Evolutionary conservation across 352 stramenopile genomes (phyloP).

Genomic region (Globisporangium abappressorium): DNA sequence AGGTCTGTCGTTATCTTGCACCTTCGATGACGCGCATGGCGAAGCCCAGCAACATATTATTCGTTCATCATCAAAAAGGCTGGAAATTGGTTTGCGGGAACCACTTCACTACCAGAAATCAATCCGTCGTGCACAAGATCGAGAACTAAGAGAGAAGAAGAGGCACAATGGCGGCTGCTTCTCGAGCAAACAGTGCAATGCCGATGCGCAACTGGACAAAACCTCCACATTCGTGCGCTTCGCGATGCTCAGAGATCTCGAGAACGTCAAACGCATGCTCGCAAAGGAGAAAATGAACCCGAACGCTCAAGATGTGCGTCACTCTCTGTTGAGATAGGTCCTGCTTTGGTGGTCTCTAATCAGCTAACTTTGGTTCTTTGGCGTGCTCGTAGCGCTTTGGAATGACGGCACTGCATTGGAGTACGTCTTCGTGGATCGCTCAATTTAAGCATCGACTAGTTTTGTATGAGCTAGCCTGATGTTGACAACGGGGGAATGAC

Average conservation of each 20-base stretch:
- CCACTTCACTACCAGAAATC: neutral
- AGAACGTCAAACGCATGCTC: constrained; percentile 45
- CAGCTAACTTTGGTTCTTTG: neutral
- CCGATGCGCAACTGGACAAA: constrained; percentile 33
- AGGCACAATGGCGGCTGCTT: neutral
- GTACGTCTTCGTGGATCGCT: constrained; percentile 24
- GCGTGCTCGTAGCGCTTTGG: constrained; percentile 54
- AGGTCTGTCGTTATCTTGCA: neutral
- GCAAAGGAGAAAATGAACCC: constrained; percentile 43
- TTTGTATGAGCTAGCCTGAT: too few species aligned
- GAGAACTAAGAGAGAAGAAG: neutral
- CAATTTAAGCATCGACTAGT: too few species aligned
- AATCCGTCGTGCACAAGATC: neutral
- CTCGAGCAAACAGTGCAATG: neutral
- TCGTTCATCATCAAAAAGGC: neutral
- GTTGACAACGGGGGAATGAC: neutral
- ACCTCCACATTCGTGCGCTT: constrained; percentile 52
- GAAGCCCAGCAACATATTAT: neutral
- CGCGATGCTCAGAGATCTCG: constrained; percentile 48
- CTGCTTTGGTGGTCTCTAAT: neutral
- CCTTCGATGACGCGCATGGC: neutral
- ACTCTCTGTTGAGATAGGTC: neutral
- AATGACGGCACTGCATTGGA: constrained; percentile 79
- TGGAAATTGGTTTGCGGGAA: neutral
- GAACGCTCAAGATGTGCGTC: constrained; percentile 54